These are phyloP conservation scores for Neopestalotiopsis sp. DNA, from an alignment of 2,329 filamentous ascomycete species.

Conservation along the genomic window DNA sequence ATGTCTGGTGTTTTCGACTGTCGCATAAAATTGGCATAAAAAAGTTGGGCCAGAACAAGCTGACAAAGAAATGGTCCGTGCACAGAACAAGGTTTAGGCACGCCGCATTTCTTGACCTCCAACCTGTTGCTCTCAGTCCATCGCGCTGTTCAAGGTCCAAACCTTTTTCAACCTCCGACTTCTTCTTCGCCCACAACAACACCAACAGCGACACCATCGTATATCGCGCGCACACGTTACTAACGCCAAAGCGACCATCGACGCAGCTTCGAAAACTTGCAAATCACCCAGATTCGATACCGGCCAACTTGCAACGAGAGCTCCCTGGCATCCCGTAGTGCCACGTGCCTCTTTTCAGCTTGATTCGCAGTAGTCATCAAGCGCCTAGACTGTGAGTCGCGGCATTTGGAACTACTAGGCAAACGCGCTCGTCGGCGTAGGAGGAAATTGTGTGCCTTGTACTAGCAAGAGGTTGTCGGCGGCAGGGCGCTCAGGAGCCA, in stretches of 20 bases:
- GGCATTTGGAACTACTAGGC: slow-evolving; percentile 11
- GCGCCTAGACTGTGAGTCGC: background rate
- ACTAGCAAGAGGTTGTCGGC: slow-evolving; percentile 2
- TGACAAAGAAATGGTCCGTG: slow-evolving; percentile 11
- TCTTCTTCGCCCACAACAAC: background rate
- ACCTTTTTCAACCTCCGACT: background rate
- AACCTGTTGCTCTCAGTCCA: background rate
- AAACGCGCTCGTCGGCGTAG: slow-evolving; percentile 19
- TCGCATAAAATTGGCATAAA: too few relatives aligned
- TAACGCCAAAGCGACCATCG: too few relatives aligned
- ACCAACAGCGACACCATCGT: background rate
- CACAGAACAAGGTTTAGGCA: background rate
- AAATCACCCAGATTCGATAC: background rate
- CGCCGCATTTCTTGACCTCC: slow-evolving; percentile 9
- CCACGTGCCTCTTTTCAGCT: background rate
- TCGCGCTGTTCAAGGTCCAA: too few relatives aligned
- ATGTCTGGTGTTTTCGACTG: background rate
- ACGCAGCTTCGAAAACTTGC: too few relatives aligned
- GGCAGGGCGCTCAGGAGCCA: background rate
- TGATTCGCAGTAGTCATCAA: background rate
- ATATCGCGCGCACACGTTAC: too few relatives aligned
- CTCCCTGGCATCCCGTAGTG: background rate
- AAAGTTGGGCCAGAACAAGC: background rate
- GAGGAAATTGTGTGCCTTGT: slow-evolving; percentile 11
- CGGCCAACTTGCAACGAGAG: background rate